Percentiles rank a stretch among this genome's conserved stretches.
Conservation (phyloP, 495 filamentous ascomycete genomes). For the Aspergillus conjunctus region DNA sequence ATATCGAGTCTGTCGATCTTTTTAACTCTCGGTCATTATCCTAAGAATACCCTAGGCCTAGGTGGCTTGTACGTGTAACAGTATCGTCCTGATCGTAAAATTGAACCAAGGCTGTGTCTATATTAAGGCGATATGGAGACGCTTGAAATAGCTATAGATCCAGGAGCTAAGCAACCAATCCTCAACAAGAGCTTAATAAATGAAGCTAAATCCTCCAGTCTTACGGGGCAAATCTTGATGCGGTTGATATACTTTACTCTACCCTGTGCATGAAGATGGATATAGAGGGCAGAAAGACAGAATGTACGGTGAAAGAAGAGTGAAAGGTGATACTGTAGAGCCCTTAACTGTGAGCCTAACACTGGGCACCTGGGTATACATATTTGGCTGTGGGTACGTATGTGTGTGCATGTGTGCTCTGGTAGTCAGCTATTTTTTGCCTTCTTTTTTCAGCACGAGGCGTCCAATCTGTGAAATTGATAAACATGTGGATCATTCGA, state of each 20-base stretch:
- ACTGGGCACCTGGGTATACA: neutral
- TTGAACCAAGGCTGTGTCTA: neutral
- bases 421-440: neutral
- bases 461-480: neutral
- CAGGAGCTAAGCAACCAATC: conserved; percentile 16
- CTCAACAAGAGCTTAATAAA: conserved; percentile 3
- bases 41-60: too few relatives aligned
- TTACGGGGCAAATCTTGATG: conserved; percentile 4
- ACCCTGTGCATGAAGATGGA: neutral
- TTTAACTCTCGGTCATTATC: too few relatives aligned
- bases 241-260: neutral
- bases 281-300: neutral
- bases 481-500: neutral
- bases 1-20: too few relatives aligned
- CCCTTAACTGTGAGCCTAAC: too few relatives aligned
- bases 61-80: too few relatives aligned
- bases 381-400: neutral
- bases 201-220: neutral
- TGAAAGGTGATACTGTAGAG: neutral
- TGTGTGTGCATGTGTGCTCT: neutral
- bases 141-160: conserved; percentile 6
- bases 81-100: too few relatives aligned
- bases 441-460: conserved; percentile 3
- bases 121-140: neutral
- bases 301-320: neutral